A percentile compares a stretch with the other conserved stretches of the same genome.
Conservation (phyloP, 306 rosid species). For the Dryas drummondii region DNA sequence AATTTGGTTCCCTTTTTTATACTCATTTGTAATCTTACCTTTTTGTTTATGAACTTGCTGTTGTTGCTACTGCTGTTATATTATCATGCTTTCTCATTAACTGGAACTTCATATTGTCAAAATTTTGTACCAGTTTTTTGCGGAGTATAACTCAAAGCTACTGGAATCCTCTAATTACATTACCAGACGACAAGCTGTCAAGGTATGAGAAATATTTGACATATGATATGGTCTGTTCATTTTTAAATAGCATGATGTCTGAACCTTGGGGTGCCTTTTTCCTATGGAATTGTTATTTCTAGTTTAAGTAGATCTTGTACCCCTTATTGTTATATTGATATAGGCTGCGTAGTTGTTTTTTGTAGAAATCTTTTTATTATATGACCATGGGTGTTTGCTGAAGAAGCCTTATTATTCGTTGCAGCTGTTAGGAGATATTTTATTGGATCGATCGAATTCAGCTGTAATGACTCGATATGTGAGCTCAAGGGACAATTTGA, state of each 20-base stretch:
- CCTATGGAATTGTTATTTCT: neutral
- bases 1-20: neutral
- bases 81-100: conserved; percentile 15
- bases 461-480: conserved; percentile 93
- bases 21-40: neutral
- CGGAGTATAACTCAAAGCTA: conserved; percentile 86
- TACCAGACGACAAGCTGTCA: conserved; percentile 95
- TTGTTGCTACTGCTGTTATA: neutral
- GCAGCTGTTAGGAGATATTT: conserved; percentile 94
- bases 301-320: neutral
- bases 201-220: conserved; percentile 50
- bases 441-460: conserved; percentile 94
- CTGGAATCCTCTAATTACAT: conserved; percentile 92
- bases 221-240: conserved; percentile 7
- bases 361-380: conserved; percentile 11
- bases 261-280: conserved; percentile 5
- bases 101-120: conserved; percentile 14
- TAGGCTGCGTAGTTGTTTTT: neutral
- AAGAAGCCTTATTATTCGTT: conserved; percentile 35
- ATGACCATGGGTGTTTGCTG: conserved; percentile 19
- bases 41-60: neutral
- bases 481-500: conserved; percentile 95
- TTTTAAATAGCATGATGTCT: conserved; percentile 11
- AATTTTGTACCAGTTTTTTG: conserved; percentile 63
- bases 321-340: conserved; percentile 7